Evolutionary conservation across 129 eudicot species (phyloP).

Genomic region (Escallonia rubra): DNA sequence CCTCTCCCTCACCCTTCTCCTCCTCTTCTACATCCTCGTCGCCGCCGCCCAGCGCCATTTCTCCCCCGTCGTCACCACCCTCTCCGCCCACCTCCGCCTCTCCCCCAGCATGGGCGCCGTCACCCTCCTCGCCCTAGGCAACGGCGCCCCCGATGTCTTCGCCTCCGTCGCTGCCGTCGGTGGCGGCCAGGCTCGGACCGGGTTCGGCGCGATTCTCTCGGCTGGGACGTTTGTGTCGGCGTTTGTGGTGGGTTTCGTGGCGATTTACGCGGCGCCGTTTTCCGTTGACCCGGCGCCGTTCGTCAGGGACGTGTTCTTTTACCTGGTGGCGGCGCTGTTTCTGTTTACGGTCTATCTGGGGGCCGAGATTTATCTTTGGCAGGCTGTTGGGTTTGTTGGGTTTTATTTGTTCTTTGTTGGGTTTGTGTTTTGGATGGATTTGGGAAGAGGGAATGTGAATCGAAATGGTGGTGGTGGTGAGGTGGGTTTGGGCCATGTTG

Average conservation of each 20-base stretch:
- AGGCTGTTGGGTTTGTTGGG: conserved; percentile 86
- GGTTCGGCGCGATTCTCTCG: conserved; percentile 81
- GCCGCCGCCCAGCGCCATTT: conserved; percentile 75
- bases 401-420: conserved; percentile 88
- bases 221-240: conserved; percentile 91
- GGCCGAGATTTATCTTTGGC: conserved; percentile 85
- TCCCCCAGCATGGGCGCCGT: conserved; percentile 85
- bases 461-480: too few species aligned
- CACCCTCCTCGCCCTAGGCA: conserved; percentile 77
- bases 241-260: conserved; percentile 83
- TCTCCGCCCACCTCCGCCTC: conserved; percentile 43
- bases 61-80: conserved; percentile 66
- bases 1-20: conserved; percentile 37
- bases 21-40: conserved; percentile 70
- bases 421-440: conserved; percentile 96
- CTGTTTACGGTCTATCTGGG: conserved; percentile 78
- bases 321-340: conserved; percentile 59
- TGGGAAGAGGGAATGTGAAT: conserved; percentile 17
- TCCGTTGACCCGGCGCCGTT: conserved; percentile 63
- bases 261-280: conserved; percentile 79
- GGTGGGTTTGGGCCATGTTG: too few species aligned
- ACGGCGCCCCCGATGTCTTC: conserved; percentile 95
- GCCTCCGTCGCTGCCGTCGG: conserved; percentile 84
- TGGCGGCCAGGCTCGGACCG: conserved; percentile 66
- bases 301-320: conserved; percentile 79